These are phyloP conservation scores for Penicillium roqueforti DNA, from an alignment of 495 filamentous ascomycete genomes.

Conservation along the genomic window DNA sequence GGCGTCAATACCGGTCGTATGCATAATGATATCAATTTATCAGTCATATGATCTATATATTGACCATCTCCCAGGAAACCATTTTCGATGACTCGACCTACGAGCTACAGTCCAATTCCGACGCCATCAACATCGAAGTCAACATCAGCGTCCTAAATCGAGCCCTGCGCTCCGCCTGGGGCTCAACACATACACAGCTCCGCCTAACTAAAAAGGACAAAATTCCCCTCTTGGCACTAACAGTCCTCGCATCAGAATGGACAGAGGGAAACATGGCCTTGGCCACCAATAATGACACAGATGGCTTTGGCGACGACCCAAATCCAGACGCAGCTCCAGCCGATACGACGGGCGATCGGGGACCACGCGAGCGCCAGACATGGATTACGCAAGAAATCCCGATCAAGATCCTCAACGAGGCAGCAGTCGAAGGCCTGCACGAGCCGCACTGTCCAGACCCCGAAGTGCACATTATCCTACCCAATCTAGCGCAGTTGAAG, in stretches of 20 bases:
- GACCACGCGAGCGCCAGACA: constrained; percentile 65
- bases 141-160: constrained; percentile 75
- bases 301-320: neutral
- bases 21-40: constrained; percentile 16
- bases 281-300: constrained; percentile 35
- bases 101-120: constrained; percentile 72
- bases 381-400: constrained; percentile 94
- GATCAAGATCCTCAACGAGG: constrained; percentile 77
- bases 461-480: constrained; percentile 89
- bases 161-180: constrained; percentile 78
- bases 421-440: constrained; percentile 76
- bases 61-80: constrained; percentile 51
- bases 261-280: constrained; percentile 44
- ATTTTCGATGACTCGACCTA: constrained; percentile 78
- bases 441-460: constrained; percentile 88
- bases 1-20: constrained; percentile 62
- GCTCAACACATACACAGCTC: constrained; percentile 71
- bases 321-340: constrained; percentile 5
- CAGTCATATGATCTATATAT: neutral
- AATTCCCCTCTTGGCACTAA: constrained; percentile 77
- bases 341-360: constrained; percentile 46
- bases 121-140: constrained; percentile 90
- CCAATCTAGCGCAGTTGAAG: constrained; percentile 77
- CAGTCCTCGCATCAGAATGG: constrained; percentile 61
- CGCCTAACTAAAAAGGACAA: constrained; percentile 90